Conservation (phyloP, 345 rosid genomes). For the Brassica cretica region DNA sequence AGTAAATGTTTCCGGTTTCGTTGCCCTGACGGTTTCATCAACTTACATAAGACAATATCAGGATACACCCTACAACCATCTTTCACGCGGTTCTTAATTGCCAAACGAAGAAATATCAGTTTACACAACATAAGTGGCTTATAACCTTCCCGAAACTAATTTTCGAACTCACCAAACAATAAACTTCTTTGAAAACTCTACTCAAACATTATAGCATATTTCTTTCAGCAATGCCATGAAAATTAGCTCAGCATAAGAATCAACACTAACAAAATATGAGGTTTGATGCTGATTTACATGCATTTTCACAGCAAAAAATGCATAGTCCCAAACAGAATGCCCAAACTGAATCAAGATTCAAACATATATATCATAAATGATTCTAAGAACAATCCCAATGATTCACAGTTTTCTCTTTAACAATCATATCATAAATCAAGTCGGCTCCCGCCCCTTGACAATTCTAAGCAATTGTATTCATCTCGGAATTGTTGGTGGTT, state of each 20-base stretch:
- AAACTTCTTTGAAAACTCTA: conserved; percentile 3
- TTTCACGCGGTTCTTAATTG: neutral
- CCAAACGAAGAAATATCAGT: conserved; percentile 1
- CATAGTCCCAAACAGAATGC: neutral
- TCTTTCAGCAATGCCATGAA: conserved; percentile 3
- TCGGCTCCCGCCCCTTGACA: too few relatives aligned
- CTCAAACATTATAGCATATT: neutral
- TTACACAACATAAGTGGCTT: neutral
- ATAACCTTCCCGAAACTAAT: neutral
- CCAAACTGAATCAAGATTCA: neutral
- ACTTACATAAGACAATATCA: conserved; percentile 11
- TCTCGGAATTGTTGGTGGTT: too few relatives aligned
- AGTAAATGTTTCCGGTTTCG: neutral
- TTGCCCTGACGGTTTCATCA: neutral
- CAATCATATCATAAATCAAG: neutral
- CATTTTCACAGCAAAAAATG: neutral
- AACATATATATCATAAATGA: neutral
- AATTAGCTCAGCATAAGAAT: neutral
- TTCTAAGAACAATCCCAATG: neutral
- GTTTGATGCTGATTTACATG: neutral
- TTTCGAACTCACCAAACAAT: neutral
- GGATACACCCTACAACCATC: conserved; percentile 6
- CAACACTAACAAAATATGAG: neutral
- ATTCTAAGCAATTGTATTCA: too few relatives aligned
- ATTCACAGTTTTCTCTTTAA: neutral